Evolutionary conservation across 495 filamentous ascomycete species (phyloP).

Genomic region (Trichodelitschia bisporula): DNA sequence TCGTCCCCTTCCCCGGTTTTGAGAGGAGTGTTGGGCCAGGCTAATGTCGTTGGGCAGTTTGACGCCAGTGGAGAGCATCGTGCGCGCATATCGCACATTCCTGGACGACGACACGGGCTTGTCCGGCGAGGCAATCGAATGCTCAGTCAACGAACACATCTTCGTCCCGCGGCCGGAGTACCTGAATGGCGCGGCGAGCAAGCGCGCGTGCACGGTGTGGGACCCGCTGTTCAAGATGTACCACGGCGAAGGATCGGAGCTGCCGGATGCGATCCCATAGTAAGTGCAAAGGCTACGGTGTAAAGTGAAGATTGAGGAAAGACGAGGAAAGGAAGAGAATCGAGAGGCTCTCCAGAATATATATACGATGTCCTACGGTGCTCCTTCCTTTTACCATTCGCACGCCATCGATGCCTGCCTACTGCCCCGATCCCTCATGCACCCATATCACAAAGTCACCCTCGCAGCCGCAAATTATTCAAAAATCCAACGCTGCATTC

Average conservation of each 20-base stretch:
- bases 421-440: no score
- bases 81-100: slow-evolving; percentile 13
- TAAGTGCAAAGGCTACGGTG: no score
- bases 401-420: no score
- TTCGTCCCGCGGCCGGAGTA: slow-evolving; percentile 12
- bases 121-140: slow-evolving; percentile 15
- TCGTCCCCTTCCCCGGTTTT: no score
- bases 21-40: not conserved
- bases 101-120: slow-evolving; percentile 12
- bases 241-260: slow-evolving; percentile 17
- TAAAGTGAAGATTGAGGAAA: no score
- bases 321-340: no score
- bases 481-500: no score
- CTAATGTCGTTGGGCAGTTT: slow-evolving; percentile 6
- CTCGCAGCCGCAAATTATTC: no score
- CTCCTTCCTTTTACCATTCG: no score
- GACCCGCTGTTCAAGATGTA: slow-evolving; percentile 19
- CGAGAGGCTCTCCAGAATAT: no score
- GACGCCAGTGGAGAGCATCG: slow-evolving; percentile 16
- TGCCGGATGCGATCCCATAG: slow-evolving; percentile 17
- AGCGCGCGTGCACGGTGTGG: slow-evolving; percentile 15
- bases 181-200: slow-evolving; percentile 11
- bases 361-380: no score
- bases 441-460: no score
- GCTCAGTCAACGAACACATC: slow-evolving; percentile 13